A percentile compares a stretch with the other conserved stretches of the same genome.
Conservation (phyloP, 1,139 yeast species). For the Hyphopichia buzzinii region DNA sequence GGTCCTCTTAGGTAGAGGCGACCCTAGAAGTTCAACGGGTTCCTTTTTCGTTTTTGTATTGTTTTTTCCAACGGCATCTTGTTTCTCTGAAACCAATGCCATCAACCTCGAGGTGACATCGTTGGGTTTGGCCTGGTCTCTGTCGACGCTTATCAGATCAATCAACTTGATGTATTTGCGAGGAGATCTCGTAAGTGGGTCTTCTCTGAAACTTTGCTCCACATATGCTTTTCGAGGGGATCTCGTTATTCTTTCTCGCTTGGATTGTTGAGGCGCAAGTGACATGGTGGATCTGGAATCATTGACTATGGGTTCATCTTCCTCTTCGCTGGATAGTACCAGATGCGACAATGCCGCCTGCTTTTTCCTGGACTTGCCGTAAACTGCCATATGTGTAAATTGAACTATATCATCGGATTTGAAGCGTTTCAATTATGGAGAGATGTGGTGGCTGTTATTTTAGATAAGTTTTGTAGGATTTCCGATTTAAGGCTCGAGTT, state of each 20-base stretch:
- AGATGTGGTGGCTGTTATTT: too few relatives aligned
- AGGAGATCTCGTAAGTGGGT: conserved; percentile 18
- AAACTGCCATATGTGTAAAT: conserved; percentile 3
- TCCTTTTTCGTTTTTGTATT: too few relatives aligned
- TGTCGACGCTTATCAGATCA: neutral
- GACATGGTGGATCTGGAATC: neutral
- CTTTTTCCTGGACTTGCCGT: conserved; percentile 1
- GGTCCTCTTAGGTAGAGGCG: neutral
- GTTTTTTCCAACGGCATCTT: conserved; percentile 9
- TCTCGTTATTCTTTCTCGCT: conserved; percentile 1
- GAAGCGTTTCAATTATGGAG: too few relatives aligned
- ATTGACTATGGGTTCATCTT: conserved; percentile 6
- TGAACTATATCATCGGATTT: too few relatives aligned
- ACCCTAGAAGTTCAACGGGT: neutral
- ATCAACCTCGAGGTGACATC: conserved; percentile 5
- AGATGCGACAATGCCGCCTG: neutral
- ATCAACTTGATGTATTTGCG: conserved; percentile 13
- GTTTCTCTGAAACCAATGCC: conserved; percentile 6
- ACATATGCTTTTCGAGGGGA: conserved; percentile 4
- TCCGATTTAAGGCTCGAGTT: too few relatives aligned
- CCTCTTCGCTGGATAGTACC: conserved; percentile 5
- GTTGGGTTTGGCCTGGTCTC: neutral
- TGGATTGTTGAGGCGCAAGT: neutral
- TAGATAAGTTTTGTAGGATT: too few relatives aligned
- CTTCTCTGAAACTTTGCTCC: conserved; percentile 5